These are phyloP conservation scores for Golubevia pallescens DNA, from an alignment of 1,284 basidiomycete genomes.

Conservation along the genomic window DNA sequence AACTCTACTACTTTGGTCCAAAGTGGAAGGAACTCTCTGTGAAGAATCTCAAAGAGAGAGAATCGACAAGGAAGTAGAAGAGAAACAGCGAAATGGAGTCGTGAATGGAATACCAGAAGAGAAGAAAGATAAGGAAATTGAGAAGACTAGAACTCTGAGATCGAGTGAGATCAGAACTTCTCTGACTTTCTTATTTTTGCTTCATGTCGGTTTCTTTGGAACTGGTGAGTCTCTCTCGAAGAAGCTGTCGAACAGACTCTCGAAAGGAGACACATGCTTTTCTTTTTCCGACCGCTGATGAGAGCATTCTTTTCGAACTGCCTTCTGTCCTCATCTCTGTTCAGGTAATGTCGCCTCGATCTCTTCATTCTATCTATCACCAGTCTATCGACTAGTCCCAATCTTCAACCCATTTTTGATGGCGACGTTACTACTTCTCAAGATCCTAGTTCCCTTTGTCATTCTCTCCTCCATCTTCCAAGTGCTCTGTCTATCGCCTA, in stretches of 20 bases:
- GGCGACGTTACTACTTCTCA: slow-evolving; percentile 72
- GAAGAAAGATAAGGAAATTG: not conserved
- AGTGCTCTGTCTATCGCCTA: slow-evolving; percentile 15
- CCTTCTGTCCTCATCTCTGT: not conserved
- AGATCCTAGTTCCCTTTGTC: slow-evolving; percentile 65
- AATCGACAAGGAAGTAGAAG: not conserved
- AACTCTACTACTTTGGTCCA: slow-evolving; percentile 75
- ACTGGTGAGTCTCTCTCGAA: slow-evolving; percentile 19
- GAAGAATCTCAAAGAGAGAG: slow-evolving; percentile 16
- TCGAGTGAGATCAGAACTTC: slow-evolving; percentile 39
- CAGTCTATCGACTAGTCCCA: slow-evolving; percentile 85
- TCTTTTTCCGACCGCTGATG: not conserved
- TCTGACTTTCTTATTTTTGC: slow-evolving; percentile 45
- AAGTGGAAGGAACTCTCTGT: slow-evolving; percentile 69
- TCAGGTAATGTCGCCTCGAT: slow-evolving; percentile 50
- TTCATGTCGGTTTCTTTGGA: slow-evolving; percentile 59
- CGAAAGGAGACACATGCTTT: not conserved
- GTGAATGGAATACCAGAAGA: not conserved
- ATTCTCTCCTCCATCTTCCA: slow-evolving; percentile 75
- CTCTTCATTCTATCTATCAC: slow-evolving; percentile 77
- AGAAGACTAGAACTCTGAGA: slow-evolving; percentile 12
- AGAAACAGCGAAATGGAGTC: not conserved
- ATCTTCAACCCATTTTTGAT: slow-evolving; percentile 87
- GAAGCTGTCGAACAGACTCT: not conserved
- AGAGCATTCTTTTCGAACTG: not conserved